A percentile compares a stretch with the other conserved stretches of the same genome.
These are phyloP conservation scores for Trypanosoma scelopori DNA, from an alignment of 208 protist species.

Conservation along the genomic window DNA sequence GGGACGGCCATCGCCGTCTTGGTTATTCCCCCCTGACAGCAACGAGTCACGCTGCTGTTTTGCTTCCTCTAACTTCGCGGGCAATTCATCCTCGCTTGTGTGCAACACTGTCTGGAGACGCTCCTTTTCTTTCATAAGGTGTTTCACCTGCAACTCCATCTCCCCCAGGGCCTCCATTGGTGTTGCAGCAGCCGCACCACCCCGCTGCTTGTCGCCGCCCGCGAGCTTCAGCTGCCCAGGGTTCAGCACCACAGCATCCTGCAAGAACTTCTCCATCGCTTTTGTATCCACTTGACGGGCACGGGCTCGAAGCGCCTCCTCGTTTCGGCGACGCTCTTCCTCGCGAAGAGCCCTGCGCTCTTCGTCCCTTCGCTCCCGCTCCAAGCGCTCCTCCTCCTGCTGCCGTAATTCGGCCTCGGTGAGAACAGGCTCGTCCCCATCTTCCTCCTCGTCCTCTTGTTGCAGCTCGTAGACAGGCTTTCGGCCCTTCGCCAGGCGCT, in stretches of 20 bases:
- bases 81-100: slow-evolving; percentile 65
- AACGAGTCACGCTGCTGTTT: slow-evolving; percentile 50
- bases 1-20: not conserved
- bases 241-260: slow-evolving; percentile 71
- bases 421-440: slow-evolving; percentile 33
- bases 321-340: slow-evolving; percentile 63
- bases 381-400: slow-evolving; percentile 43
- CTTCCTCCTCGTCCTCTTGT: slow-evolving; percentile 41
- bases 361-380: slow-evolving; percentile 44
- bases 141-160: slow-evolving; percentile 56
- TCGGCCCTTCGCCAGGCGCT: slow-evolving; percentile 52
- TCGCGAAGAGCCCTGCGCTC: slow-evolving; percentile 52
- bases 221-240: slow-evolving; percentile 31
- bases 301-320: slow-evolving; percentile 42
- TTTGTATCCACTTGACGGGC: slow-evolving; percentile 65
- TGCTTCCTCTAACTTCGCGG: slow-evolving; percentile 44
- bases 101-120: slow-evolving; percentile 62
- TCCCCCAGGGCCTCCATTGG: slow-evolving; percentile 47
- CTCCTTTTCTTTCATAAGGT: slow-evolving; percentile 61
- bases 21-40: slow-evolving; percentile 18
- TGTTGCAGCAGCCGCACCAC: slow-evolving; percentile 7
- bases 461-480: slow-evolving; percentile 28
- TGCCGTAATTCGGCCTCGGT: slow-evolving; percentile 30
- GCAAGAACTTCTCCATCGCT: slow-evolving; percentile 53
- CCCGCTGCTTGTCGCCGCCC: slow-evolving; percentile 43